These are phyloP conservation scores for Coemansia sp. DNA, from an alignment of 192 early-diverging fungal species.

Conservation along the genomic window DNA sequence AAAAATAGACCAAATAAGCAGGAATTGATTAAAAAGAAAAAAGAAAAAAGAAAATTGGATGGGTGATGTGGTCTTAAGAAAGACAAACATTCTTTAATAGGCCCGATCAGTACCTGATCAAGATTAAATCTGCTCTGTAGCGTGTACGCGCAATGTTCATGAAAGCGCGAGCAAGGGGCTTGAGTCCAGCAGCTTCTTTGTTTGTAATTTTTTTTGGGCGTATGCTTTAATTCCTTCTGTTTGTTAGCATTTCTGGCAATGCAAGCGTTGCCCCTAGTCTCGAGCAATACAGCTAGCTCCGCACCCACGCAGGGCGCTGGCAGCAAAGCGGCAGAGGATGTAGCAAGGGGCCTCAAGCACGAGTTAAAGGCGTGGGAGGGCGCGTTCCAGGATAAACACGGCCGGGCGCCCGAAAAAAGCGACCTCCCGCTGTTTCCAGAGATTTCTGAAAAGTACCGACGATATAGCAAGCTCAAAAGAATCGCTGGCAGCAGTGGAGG, in stretches of 20 bases:
- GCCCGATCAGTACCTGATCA: background rate
- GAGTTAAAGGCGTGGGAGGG: constrained; percentile 50
- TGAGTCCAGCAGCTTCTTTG: too few relatives aligned
- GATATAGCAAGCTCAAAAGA: constrained; percentile 42
- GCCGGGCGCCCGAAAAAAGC: constrained; percentile 30
- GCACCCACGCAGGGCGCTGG: background rate
- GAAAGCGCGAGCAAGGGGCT: background rate
- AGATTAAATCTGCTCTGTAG: background rate
- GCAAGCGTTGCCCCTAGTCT: background rate
- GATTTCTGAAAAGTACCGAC: constrained; percentile 40
- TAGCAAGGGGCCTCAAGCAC: constrained; percentile 35
- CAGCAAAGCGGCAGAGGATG: background rate
- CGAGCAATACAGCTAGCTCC: background rate
- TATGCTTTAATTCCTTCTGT: background rate
- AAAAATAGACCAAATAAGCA: background rate
- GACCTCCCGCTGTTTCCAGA: constrained; percentile 29
- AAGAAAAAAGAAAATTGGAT: background rate
- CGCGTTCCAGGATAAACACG: constrained; percentile 26
- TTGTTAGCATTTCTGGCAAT: background rate
- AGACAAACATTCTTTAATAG: background rate
- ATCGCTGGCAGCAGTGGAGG: background rate
- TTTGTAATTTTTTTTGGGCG: background rate
- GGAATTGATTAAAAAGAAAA: background rate
- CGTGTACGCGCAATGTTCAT: background rate
- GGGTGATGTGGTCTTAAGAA: background rate